Percentiles rank a stretch among this genome's conserved stretches.
These are phyloP conservation scores for Aegilops bicornis DNA, from an alignment of 176 grass and related monocot genomes.

Conservation along the genomic window DNA sequence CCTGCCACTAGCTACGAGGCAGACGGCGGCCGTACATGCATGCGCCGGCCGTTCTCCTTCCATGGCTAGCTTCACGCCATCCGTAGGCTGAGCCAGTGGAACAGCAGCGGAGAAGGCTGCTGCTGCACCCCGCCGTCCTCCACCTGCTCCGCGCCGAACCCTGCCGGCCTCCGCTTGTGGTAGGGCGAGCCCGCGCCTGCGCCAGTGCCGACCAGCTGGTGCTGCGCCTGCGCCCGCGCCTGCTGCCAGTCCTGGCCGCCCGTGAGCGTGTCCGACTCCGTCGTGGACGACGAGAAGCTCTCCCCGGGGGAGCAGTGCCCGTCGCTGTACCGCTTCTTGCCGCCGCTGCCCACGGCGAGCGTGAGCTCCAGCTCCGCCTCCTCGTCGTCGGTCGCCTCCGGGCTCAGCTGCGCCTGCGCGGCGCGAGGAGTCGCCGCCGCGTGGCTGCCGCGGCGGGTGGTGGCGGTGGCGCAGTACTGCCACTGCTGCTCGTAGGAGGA, in stretches of 20 bases:
- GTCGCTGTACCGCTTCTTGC: conserved; percentile 54
- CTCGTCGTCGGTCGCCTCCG: conserved; percentile 43
- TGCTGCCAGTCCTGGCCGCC: conserved; percentile 42
- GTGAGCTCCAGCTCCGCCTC: conserved; percentile 60
- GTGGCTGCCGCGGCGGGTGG: conserved; percentile 20
- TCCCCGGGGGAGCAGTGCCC: conserved; percentile 40
- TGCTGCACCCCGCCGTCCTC: conserved; percentile 38
- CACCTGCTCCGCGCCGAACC: conserved; percentile 32
- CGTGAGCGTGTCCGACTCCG: conserved; percentile 48
- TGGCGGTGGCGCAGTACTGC: neutral
- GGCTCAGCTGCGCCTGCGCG: conserved; percentile 43
- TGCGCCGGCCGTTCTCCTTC: neutral
- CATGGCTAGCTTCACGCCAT: conserved; percentile 48
- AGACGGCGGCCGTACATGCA: neutral
- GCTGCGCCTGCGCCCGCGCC: neutral
- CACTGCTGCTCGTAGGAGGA: conserved; percentile 36
- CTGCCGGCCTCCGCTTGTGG: conserved; percentile 23
- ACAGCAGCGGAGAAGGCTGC: conserved; percentile 39
- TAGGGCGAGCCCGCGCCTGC: conserved; percentile 18
- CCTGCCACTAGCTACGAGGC: conserved; percentile 16
- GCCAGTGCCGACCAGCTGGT: neutral
- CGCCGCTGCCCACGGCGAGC: conserved; percentile 46
- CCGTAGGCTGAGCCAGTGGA: conserved; percentile 70
- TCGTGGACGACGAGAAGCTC: conserved; percentile 72
- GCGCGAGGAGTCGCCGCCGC: conserved; percentile 15